Evolutionary conservation across 768 basidiomycete species (phyloP), one percentile per base, ranked within the genome.

Genomic region (Rubroboletus satanas): DNA sequence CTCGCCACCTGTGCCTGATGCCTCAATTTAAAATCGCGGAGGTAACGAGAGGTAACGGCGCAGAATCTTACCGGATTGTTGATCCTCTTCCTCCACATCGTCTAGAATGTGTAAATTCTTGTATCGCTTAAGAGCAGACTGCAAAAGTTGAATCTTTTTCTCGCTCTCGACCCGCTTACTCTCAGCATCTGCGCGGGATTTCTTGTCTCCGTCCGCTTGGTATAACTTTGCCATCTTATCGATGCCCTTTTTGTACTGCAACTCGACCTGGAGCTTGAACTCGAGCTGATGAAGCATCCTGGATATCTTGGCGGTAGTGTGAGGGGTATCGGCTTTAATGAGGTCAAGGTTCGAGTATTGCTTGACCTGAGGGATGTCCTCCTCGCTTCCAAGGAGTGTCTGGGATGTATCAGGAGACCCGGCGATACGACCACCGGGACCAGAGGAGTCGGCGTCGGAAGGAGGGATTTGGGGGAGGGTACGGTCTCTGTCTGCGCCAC

Each of bases 191-290:
- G 83, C 85, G 65, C 90, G 83, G 42, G 94, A 89, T 70, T 92
- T 93, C 82, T 96, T 96, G 77, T 99, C 97, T 51, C 95, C 96
- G 66, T 99, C 97, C 6, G 89, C 91, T 65, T 93, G 86, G 71
- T 98, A 98, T 32, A 98, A 80, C 73, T 90, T 95, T 36, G 88
- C 90, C 97, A 99, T 99, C 78, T 98, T 98, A 75, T 98, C 95
- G 60, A 98, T 97, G 39, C 97, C 97, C 70, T 87, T 83, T 79
- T 95, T 96, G 79, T 98, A 98, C 74, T 98, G 94, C 76, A 89
- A 83, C 74, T 99, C 97, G 60, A 99, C 93, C 72, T 96, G 92
- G 52, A 98, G 85, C 76, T 99, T 99, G 83, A 98, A 99, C 74
- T 98, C 95, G 58, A 99, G 86, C 73, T 98, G 95, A 73, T 98